Evolutionary conservation across 2,329 filamentous ascomycete genomes (phyloP), one percentile per base, ranked within the genome.

Genomic region (Sclerotinia trifoliorum): DNA sequence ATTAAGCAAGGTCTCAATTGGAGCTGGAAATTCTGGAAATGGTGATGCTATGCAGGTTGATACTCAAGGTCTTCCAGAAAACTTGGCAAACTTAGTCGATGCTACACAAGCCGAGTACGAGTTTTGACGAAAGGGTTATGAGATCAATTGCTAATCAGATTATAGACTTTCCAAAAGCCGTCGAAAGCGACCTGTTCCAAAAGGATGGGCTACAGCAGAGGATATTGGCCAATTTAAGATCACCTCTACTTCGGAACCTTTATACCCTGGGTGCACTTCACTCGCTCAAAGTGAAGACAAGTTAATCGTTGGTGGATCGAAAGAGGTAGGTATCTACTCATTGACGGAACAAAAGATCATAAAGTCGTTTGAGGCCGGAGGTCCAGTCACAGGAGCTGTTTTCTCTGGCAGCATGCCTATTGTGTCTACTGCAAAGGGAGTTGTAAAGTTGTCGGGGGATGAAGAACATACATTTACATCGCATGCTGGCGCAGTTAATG

Each of bases 1-100:
- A 19, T 82, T 99, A 64, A 93, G 93, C 48, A 93, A 92, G 78
- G 86, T 98, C 19, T 92, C 91, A 2, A 88, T 97, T 56, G 88
- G 88, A 35, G 83, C 84, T 39, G 81, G 81, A 57, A 79, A 80
- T 67, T 80, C 81, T 3, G 80, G 80, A 15, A 85, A 87, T 74
- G 91, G 89, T 39, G 95, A 98, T 78, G 90, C 90, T 24, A 99
- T 99, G 95, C 92, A 95, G 73, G 89, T 99, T 24, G 95, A 99
- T 78, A 88, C 85, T 66, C 88, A 93, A 74, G 87, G 86, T 32
- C 82, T 99, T 44, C 88, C 94, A 3, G 88, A 91, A 56, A 85
- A 85, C 19, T 82, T 97, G 61, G 82, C 87, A 26, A 86, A 86
- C 66, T 88, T 89, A 76, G 88, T 99, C 63, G 91, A 96, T 70